phyloP scores from a whole-genome alignment of 345 rosid genomes.

The Rhodamnia argentea region DNA sequence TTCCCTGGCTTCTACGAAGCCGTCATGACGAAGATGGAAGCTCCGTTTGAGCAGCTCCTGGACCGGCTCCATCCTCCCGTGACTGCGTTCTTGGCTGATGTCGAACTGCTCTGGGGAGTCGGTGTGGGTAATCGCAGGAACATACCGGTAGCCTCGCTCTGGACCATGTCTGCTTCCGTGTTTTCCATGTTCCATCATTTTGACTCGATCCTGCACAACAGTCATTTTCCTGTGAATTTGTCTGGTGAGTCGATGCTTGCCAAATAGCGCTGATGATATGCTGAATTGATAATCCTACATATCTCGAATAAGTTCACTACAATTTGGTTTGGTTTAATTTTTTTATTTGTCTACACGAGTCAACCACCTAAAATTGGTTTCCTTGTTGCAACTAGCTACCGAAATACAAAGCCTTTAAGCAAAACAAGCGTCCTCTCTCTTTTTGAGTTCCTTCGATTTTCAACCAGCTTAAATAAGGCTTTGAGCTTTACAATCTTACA shows the following conservation, averaged over 20 bases:
- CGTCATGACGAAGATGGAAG: constrained; percentile 26
- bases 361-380: neutral
- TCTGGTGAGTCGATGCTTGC: constrained; percentile 7
- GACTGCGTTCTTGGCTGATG: constrained; percentile 20
- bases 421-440: neutral
- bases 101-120: constrained; percentile 21
- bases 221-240: constrained; percentile 4
- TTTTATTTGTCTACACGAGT: neutral
- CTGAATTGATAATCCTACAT: neutral
- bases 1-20: constrained; percentile 30
- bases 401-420: neutral
- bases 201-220: constrained; percentile 3
- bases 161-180: constrained; percentile 27
- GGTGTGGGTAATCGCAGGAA: constrained; percentile 21
- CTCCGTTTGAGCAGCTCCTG: constrained; percentile 38
- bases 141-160: constrained; percentile 32
- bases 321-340: neutral
- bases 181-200: constrained; percentile 26
- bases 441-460: neutral
- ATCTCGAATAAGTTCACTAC: neutral
- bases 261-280: neutral
- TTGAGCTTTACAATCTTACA: neutral
- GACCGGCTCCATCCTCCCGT: constrained; percentile 22
- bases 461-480: neutral
- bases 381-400: neutral